Evolutionary conservation across 371 early-diverging fungal species (phyloP).

Genomic region (Ordospora pajunii): DNA sequence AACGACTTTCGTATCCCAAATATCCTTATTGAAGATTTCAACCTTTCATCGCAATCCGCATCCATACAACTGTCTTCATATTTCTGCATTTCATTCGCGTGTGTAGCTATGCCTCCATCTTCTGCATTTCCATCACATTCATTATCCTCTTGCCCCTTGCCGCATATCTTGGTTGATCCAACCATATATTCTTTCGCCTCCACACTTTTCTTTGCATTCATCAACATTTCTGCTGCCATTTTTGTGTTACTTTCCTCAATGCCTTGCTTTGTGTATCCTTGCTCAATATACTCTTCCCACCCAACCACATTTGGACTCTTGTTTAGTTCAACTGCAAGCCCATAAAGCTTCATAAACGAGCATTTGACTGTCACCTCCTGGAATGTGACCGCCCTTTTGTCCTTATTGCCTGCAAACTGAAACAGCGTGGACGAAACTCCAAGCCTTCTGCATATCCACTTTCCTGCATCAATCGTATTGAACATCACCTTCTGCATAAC

Average conservation of each 20-base stretch:
- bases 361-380: slow-evolving; percentile 70
- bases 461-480: slow-evolving; percentile 45
- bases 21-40: slow-evolving; percentile 6
- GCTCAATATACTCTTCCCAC: neutral
- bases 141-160: neutral
- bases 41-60: neutral
- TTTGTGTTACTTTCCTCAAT: neutral
- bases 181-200: neutral
- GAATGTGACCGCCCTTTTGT: slow-evolving; percentile 80
- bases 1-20: slow-evolving; percentile 38
- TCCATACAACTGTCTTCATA: neutral
- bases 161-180: neutral
- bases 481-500: slow-evolving; percentile 48
- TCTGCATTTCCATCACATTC: neutral
- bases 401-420: slow-evolving; percentile 91
- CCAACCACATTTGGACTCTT: neutral
- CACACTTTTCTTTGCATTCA: neutral
- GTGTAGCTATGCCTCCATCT: too few relatives aligned
- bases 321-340: slow-evolving; percentile 12
- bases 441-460: slow-evolving; percentile 38
- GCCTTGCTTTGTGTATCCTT: neutral
- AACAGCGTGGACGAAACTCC: slow-evolving; percentile 61
- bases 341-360: slow-evolving; percentile 40
- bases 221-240: neutral
- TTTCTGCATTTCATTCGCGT: neutral